These are phyloP conservation scores for Aeschynomene evenia DNA, from an alignment of 306 rosid genomes.

Conservation along the genomic window DNA sequence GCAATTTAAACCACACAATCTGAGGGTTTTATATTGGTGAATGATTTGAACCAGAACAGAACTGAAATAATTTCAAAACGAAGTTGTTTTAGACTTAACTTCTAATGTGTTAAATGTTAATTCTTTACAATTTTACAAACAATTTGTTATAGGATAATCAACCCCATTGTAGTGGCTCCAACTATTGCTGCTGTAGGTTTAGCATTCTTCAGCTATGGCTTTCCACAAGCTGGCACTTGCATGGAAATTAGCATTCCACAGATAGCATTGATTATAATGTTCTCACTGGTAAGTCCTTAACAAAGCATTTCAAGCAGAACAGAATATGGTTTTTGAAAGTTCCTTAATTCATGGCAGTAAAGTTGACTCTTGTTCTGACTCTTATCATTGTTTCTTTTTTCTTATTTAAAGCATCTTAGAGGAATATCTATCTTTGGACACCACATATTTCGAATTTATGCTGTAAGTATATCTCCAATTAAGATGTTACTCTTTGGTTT, in stretches of 20 bases:
- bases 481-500: conserved; percentile 11
- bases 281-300: conserved; percentile 57
- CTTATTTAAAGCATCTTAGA: conserved; percentile 60
- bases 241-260: conserved; percentile 79
- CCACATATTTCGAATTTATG: conserved; percentile 63
- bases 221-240: conserved; percentile 88
- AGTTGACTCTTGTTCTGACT: background rate
- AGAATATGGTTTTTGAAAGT: background rate
- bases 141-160: conserved; percentile 61
- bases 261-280: conserved; percentile 66
- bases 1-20: background rate
- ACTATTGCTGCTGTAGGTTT: conserved; percentile 82
- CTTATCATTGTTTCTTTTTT: background rate
- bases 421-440: conserved; percentile 70
- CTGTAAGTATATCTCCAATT: conserved; percentile 53
- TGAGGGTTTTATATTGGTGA: background rate
- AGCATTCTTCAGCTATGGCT: conserved; percentile 86
- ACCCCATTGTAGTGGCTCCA: conserved; percentile 84
- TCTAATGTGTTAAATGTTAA: conserved; percentile 1
- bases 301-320: background rate
- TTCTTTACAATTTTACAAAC: conserved; percentile 10
- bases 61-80: background rate
- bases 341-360: background rate
- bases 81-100: background rate
- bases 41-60: background rate